Percentiles rank a stretch among this genome's conserved stretches.
Evolutionary conservation across 2,329 filamentous ascomycete species (phyloP).

Genomic region (Epichloe elymi): DNA sequence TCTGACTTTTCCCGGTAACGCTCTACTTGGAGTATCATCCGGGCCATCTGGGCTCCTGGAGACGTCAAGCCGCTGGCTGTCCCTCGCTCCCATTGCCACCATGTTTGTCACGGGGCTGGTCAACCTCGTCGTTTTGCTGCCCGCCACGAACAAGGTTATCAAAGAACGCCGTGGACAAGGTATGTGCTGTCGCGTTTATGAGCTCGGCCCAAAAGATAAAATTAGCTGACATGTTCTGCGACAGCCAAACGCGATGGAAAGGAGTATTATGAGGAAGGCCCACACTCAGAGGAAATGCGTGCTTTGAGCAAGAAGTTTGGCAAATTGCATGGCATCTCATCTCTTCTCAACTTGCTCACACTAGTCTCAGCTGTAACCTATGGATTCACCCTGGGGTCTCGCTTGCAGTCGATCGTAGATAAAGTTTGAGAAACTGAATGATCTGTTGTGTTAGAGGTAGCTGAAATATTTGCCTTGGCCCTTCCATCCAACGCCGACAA

Average conservation of each 20-base stretch:
- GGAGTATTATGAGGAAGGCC: conserved; percentile 64
- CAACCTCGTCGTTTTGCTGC: conserved; percentile 62
- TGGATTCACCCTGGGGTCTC: conserved; percentile 58
- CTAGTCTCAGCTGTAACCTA: conserved; percentile 62
- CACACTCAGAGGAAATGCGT: conserved; percentile 76
- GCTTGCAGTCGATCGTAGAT: conserved; percentile 33
- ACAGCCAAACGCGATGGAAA: conserved; percentile 78
- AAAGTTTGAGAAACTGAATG: background rate
- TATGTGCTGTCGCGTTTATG: conserved; percentile 24
- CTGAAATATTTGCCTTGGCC: background rate
- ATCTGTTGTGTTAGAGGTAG: background rate
- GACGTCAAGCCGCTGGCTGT: conserved; percentile 46
- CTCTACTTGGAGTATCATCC: conserved; percentile 30
- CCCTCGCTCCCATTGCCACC: conserved; percentile 53
- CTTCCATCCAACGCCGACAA: background rate
- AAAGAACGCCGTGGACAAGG: conserved; percentile 66
- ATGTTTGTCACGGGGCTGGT: conserved; percentile 57
- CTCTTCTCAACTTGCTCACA: conserved; percentile 61
- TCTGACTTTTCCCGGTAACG: conserved; percentile 64
- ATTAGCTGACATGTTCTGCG: conserved; percentile 8
- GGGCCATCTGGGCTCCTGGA: conserved; percentile 45
- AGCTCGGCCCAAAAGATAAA: background rate
- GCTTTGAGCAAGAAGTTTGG: conserved; percentile 67
- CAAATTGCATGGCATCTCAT: conserved; percentile 68
- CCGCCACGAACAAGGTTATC: conserved; percentile 63